Evolutionary conservation across 805 yeast genomes (phyloP), one percentile per base, ranked within the genome.

Genomic region (Grigorovia jiainica): DNA sequence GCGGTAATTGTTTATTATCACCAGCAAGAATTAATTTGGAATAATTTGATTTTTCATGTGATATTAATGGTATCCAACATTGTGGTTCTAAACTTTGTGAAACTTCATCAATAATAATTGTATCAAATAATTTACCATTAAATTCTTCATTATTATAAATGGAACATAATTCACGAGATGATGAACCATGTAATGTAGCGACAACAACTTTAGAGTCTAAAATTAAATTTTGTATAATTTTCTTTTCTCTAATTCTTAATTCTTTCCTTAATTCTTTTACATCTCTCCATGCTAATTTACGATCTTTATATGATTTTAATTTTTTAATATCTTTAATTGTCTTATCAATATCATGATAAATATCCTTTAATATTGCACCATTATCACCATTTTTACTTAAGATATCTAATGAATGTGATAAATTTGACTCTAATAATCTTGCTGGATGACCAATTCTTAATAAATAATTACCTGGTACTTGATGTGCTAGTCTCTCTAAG

Each of bases 401-500:
- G 16, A 83, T 64, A 50, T 89, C 96, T 19, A 89, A 61, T 0
- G 95, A 85, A 57, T 87, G 95, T 18, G 73, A 67, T 27, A 79
- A 60, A 42, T 78, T 81, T 0, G 71, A 53, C 1, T 73, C 72
- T 15, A 87, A 58, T 11, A 90, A 67, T 43, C 97, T 72, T 1
- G 97, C 95, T 0, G 97, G 97, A 59, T 92, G 97, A 0, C 97
- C 98, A 30, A 90, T 72, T 53, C 98, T 70, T 9, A 90, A 67
- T n/a, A 92, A 61, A 43, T 75, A 55, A 33, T 67, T 60, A 10
- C 71, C 67, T 1, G 67, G 67, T 33, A 70, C 55, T 32, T 68
- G 61, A 23, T 60, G 60, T 33, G 70, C 61, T 18, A 90, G 60
- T 44, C 97, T 67, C 59, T 90, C 97, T 38, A 89, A 61, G 13